Percentiles rank a stretch among this genome's conserved stretches.
phyloP scores from a whole-genome alignment of 2,329 filamentous ascomycete genomes.

The Thermomyces lanuginosus region DNA sequence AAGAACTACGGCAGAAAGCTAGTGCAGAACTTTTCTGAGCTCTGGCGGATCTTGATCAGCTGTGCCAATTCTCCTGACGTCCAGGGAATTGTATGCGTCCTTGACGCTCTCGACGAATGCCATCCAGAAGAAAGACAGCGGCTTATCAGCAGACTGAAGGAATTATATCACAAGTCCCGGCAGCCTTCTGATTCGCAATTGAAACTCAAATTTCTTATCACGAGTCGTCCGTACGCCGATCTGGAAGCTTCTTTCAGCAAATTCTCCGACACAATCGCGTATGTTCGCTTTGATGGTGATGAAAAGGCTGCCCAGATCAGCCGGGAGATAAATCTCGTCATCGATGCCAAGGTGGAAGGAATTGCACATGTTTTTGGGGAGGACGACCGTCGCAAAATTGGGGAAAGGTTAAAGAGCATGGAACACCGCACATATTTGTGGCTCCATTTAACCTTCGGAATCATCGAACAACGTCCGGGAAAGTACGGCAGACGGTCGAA shows the following conservation, averaged over 20 bases:
- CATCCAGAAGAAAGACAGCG: slow-evolving; percentile 5
- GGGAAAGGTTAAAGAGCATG: slow-evolving; percentile 13
- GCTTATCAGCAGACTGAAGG: slow-evolving; percentile 5
- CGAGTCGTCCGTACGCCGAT: slow-evolving; percentile 6
- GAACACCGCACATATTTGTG: slow-evolving; percentile 23
- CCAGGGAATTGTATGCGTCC: slow-evolving; percentile 15
- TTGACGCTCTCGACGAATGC: slow-evolving; percentile 27
- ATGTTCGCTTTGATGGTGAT: slow-evolving; percentile 6
- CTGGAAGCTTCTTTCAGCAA: slow-evolving; percentile 2
- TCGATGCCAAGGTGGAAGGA: slow-evolving; percentile 5
- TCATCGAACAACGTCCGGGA: slow-evolving; percentile 9
- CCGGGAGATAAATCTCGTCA: slow-evolving; percentile 10
- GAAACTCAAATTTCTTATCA: slow-evolving; percentile 17
- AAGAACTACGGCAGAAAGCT: slow-evolving; percentile 6
- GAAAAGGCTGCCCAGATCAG: slow-evolving; percentile 5
- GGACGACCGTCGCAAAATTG: background rate
- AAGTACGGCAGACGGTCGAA: slow-evolving; percentile 1
- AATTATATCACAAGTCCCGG: slow-evolving; percentile 1
- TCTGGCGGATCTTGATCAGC: slow-evolving; percentile 1
- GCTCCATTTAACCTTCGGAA: slow-evolving; percentile 18
- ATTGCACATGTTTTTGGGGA: slow-evolving; percentile 6
- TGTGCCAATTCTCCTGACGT: slow-evolving; percentile 2
- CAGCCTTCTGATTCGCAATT: slow-evolving; percentile 1
- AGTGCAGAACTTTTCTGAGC: background rate
- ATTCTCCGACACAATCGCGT: slow-evolving; percentile 1